phyloP scores from a whole-genome alignment of 2,329 filamentous ascomycete genomes.

The Graphium sp. region DNA sequence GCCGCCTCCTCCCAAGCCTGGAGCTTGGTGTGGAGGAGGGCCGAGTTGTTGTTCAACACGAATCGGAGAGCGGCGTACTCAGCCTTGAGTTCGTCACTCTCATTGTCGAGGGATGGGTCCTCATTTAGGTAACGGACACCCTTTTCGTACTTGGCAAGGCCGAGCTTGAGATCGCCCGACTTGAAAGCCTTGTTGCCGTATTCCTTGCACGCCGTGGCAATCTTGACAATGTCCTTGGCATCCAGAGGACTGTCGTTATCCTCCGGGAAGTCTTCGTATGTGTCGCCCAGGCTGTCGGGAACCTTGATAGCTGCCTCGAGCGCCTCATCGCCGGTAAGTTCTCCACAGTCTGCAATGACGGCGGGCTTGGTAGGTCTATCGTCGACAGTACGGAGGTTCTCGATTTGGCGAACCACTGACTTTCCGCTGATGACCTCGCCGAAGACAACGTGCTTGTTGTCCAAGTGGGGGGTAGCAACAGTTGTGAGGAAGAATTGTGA shows the following conservation, averaged over 20 bases:
- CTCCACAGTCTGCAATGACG: slow-evolving; percentile 67
- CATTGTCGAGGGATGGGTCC: slow-evolving; percentile 58
- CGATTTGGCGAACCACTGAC: slow-evolving; percentile 75
- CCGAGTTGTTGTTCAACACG: slow-evolving; percentile 74
- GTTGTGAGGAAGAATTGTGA: slow-evolving; percentile 98
- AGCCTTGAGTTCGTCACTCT: slow-evolving; percentile 48
- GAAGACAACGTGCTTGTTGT: slow-evolving; percentile 95
- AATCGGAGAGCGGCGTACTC: slow-evolving; percentile 64
- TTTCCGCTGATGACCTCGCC: slow-evolving; percentile 89
- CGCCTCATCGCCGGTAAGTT: slow-evolving; percentile 59
- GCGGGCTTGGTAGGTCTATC: slow-evolving; percentile 68
- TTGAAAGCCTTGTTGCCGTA: slow-evolving; percentile 93
- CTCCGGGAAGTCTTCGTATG: slow-evolving; percentile 91
- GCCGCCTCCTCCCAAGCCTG: slow-evolving; percentile 53
- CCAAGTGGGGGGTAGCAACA: slow-evolving; percentile 82
- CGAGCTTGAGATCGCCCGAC: slow-evolving; percentile 48
- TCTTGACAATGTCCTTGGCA: slow-evolving; percentile 54
- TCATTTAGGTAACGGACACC: slow-evolving; percentile 78
- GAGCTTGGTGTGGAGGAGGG: slow-evolving; percentile 73
- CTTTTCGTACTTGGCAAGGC: slow-evolving; percentile 88
- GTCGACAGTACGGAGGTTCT: slow-evolving; percentile 59
- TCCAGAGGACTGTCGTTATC: slow-evolving; percentile 53
- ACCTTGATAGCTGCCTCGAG: slow-evolving; percentile 48
- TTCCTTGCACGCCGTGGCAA: slow-evolving; percentile 73
- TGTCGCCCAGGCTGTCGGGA: slow-evolving; percentile 70